phyloP scores from a whole-genome alignment of 2,329 filamentous ascomycete species.

The Nothophoma quercina region DNA sequence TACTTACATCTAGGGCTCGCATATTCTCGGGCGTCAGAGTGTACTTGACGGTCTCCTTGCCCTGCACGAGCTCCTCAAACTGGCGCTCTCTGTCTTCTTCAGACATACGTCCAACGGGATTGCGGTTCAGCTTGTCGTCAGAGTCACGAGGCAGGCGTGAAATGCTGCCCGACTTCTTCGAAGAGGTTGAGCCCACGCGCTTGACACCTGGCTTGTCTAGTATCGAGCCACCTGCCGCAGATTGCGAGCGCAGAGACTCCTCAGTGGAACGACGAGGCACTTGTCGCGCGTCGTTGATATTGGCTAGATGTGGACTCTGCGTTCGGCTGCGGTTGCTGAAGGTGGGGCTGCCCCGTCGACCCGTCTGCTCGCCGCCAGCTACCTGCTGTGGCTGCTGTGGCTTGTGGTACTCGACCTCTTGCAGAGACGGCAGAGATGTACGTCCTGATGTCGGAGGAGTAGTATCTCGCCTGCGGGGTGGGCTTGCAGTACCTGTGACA shows the following conservation, averaged over 20 bases:
- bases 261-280: constrained; percentile 33
- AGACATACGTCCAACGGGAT: constrained; percentile 44
- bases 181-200: constrained; percentile 43
- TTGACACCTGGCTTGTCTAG: constrained; percentile 40
- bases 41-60: constrained; percentile 59
- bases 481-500: constrained; percentile 17
- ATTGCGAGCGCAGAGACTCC: constrained; percentile 31
- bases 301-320: constrained; percentile 22
- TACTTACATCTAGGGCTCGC: constrained; percentile 54
- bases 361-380: constrained; percentile 4
- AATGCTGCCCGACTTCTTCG: constrained; percentile 40
- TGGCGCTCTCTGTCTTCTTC: constrained; percentile 52
- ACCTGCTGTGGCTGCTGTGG: constrained; percentile 9
- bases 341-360: constrained; percentile 20
- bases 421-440: constrained; percentile 38
- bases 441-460: constrained; percentile 33
- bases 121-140: constrained; percentile 35
- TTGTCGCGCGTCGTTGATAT: constrained; percentile 28
- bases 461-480: constrained; percentile 29
- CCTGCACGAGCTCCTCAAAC: constrained; percentile 58
- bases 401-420: constrained; percentile 35
- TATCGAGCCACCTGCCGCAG: constrained; percentile 20
- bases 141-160: constrained; percentile 47
- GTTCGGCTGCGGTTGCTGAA: constrained; percentile 26
- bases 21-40: constrained; percentile 58